phyloP scores from a whole-genome alignment of 2,329 filamentous ascomycete species.

The Colletotrichum sp. region DNA sequence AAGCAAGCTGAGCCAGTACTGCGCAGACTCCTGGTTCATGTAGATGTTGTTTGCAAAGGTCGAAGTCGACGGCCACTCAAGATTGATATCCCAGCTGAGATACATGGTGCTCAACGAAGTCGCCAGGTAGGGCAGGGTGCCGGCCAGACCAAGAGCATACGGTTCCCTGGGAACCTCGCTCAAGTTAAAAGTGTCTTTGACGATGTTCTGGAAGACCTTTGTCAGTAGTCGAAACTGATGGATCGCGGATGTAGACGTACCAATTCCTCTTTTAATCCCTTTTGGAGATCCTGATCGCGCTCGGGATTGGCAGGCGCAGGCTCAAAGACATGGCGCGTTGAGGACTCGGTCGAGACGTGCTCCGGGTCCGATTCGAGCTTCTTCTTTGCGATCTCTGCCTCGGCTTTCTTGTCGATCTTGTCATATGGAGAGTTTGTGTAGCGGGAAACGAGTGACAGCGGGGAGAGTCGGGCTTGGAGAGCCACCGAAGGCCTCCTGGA shows the following conservation, averaged over 20 bases:
- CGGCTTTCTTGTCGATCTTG: slow-evolving; percentile 59
- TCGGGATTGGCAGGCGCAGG: slow-evolving; percentile 26
- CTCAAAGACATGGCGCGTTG: slow-evolving; percentile 56
- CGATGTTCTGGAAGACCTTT: slow-evolving; percentile 53
- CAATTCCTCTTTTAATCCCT: slow-evolving; percentile 53
- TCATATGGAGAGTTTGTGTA: slow-evolving; percentile 30
- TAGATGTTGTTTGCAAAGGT: slow-evolving; percentile 70
- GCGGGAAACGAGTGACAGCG: slow-evolving; percentile 1
- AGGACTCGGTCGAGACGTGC: slow-evolving; percentile 64
- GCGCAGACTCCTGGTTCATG: slow-evolving; percentile 73
- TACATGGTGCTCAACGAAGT: slow-evolving; percentile 85
- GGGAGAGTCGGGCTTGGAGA: not conserved
- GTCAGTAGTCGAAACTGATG: not conserved
- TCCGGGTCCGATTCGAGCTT: slow-evolving; percentile 66
- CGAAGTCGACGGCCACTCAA: slow-evolving; percentile 63
- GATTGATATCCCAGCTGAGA: slow-evolving; percentile 83
- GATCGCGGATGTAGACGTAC: slow-evolving; percentile 45
- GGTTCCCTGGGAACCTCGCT: slow-evolving; percentile 70
- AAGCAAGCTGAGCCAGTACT: slow-evolving; percentile 73
- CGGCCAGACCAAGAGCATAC: slow-evolving; percentile 73
- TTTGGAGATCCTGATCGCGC: slow-evolving; percentile 30
- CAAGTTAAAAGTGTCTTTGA: slow-evolving; percentile 74
- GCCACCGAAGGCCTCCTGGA: slow-evolving; percentile 18
- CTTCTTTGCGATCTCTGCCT: slow-evolving; percentile 58
- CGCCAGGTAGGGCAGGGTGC: slow-evolving; percentile 83